Conservation (phyloP, 176 grass and related monocot species). For the Phoenix roebelenii region DNA sequence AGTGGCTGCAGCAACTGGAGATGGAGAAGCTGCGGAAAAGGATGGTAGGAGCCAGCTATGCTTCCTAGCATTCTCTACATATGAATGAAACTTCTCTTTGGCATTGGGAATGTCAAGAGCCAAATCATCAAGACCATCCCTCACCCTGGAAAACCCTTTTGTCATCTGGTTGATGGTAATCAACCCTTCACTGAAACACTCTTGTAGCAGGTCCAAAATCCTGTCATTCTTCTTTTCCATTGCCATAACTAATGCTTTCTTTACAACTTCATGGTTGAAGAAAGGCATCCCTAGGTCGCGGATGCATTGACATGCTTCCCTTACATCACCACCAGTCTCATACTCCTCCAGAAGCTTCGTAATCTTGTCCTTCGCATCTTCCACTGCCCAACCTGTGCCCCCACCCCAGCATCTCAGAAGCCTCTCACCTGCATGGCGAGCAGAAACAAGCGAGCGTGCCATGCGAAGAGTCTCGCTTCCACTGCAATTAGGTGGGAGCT, state of each 20-base stretch:
- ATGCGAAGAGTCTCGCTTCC: constrained; percentile 8
- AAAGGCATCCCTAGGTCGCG: constrained; percentile 18
- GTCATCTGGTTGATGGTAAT: constrained; percentile 19
- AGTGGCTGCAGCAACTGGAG: no score
- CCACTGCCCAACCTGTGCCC: constrained; percentile 14
- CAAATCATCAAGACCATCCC: constrained; percentile 10
- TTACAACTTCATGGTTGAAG: constrained; percentile 23
- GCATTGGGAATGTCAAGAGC: constrained; percentile 15
- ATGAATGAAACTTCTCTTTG: background rate
- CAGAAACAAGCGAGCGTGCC: constrained; percentile 17
- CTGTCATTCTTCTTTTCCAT: constrained; percentile 18
- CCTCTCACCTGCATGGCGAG: constrained; percentile 13
- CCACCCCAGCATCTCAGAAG: constrained; percentile 23
- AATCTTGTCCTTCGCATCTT: constrained; percentile 20
- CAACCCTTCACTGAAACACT: constrained; percentile 12
- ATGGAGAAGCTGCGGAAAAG: background rate
- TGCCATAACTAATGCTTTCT: constrained; percentile 18
- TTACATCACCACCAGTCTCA: constrained; percentile 9
- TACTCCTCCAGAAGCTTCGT: constrained; percentile 17
- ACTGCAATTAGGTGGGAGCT: constrained; percentile 7
- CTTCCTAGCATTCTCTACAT: constrained; percentile 1
- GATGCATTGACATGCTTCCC: constrained; percentile 18
- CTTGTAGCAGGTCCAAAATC: constrained; percentile 12
- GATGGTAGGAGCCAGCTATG: constrained; percentile 8
- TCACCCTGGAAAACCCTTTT: constrained; percentile 14